A percentile compares a stretch with the other conserved stretches of the same genome.
phyloP scores from a whole-genome alignment of 352 stramenopile genomes.

The Phytopythium kandeliae region DNA sequence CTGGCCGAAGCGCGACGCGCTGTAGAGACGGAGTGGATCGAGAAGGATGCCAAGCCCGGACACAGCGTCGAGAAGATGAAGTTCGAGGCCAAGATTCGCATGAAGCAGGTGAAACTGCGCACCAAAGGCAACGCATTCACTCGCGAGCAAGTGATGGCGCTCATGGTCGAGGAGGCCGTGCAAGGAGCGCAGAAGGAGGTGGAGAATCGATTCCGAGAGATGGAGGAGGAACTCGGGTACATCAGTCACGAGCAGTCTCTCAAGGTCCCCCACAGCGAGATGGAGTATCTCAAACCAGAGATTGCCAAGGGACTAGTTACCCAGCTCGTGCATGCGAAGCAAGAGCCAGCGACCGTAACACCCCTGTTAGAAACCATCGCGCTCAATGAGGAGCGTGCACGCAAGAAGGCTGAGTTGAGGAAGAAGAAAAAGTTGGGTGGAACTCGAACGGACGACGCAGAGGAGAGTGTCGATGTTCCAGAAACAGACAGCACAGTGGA shows the following conservation, averaged over 20 bases:
- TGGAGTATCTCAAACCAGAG: conserved; percentile 51
- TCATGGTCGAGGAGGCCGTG: conserved; percentile 85
- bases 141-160: conserved; percentile 70
- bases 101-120: conserved; percentile 89
- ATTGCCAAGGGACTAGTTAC: conserved; percentile 60
- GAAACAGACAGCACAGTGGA: conserved; percentile 28
- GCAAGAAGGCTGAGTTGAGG: conserved; percentile 33
- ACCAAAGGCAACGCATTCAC: conserved; percentile 77
- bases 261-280: conserved; percentile 32
- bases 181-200: conserved; percentile 72
- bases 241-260: conserved; percentile 38
- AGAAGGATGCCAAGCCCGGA: conserved; percentile 61
- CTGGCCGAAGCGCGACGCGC: conserved; percentile 47
- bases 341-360: conserved; percentile 35
- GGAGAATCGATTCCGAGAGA: conserved; percentile 79
- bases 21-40: conserved; percentile 69
- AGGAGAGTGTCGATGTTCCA: conserved; percentile 17
- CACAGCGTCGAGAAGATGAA: conserved; percentile 90
- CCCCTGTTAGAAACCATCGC: conserved; percentile 51
- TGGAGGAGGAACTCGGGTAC: conserved; percentile 83
- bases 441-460: conserved; percentile 10
- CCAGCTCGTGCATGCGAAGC: conserved; percentile 53
- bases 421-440: conserved; percentile 38
- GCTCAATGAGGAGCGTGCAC: conserved; percentile 43
- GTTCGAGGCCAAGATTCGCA: conserved; percentile 91